These are phyloP conservation scores for Claviceps maximensis DNA, from an alignment of 2,329 filamentous ascomycete genomes.

Conservation along the genomic window DNA sequence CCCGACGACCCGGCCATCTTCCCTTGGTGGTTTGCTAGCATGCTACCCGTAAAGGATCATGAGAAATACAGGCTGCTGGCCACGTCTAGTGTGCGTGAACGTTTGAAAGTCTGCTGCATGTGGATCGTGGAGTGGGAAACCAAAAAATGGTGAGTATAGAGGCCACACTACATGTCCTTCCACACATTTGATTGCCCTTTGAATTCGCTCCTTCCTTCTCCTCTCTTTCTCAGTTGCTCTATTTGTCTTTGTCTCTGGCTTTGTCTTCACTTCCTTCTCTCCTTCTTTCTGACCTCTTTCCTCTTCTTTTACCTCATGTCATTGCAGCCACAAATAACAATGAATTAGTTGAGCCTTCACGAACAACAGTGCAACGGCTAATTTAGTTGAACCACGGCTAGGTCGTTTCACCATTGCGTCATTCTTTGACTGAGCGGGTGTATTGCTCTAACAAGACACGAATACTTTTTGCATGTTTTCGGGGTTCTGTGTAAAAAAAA, in stretches of 20 bases:
- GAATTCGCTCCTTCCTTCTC: too few species aligned
- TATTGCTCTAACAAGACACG: neutral
- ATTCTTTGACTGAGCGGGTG: slow-evolving; percentile 16
- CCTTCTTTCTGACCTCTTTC: too few species aligned
- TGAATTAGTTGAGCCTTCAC: neutral
- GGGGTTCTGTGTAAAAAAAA: neutral
- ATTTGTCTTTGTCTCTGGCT: too few species aligned
- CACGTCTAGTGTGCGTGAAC: slow-evolving; percentile 62
- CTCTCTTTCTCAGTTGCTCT: too few species aligned
- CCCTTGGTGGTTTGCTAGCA: slow-evolving; percentile 82
- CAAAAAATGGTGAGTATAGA: slow-evolving; percentile 52
- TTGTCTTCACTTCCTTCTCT: too few species aligned
- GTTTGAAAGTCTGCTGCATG: slow-evolving; percentile 67
- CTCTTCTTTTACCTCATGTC: neutral
- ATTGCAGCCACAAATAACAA: neutral
- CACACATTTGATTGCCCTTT: too few species aligned
- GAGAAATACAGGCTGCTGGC: slow-evolving; percentile 68
- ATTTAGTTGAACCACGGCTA: slow-evolving; percentile 14
- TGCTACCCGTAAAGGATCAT: slow-evolving; percentile 61
- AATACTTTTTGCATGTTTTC: neutral
- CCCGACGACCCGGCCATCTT: slow-evolving; percentile 66
- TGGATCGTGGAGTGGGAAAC: slow-evolving; percentile 67
- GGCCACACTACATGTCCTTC: neutral
- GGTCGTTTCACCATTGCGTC: slow-evolving; percentile 19
- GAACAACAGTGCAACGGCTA: slow-evolving; percentile 11